Evolutionary conservation across 805 yeast genomes (phyloP), one percentile per base, ranked within the genome.

Genomic region (Zygosaccharomyces gambellarensis): DNA sequence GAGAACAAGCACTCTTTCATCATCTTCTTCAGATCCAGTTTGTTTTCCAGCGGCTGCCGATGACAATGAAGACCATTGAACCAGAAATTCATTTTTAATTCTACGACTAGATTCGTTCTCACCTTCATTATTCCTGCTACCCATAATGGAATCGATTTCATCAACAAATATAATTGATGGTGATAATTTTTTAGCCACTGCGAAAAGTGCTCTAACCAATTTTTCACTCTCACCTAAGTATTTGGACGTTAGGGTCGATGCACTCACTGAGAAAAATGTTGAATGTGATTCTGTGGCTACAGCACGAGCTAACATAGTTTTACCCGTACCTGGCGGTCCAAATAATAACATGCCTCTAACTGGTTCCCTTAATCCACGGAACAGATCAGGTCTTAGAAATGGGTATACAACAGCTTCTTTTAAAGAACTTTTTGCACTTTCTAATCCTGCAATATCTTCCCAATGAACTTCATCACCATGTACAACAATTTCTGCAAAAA

Each of bases 261-360:
- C 95, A 56, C 92, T 84, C 29, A 92, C 90, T 22, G 94, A 82
- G 67, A 92, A 92, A 63, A 92, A 92, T 0, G 97, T 90, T 0
- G 96, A 88, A 51, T 85, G 83, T 6, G 96, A 85, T 71, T 94
- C 98, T 2, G 95, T 87, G 2, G 97, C 98, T 2, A 94, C 97
- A 0, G 98, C 96, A 55, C 96, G 76, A 0, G 97, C 97, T 57
- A 92, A 77, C 98, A 92, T 90, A 0, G 97, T 90, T 63, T 94
- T 92, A 49, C 98, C 98, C 0, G 98, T 92, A n/a, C 99, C 99
- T 0, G 98, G 97, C 2, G 99, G 98, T 0, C 99, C 99, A 72
- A 90, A 92, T 38, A 92, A 70, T 19, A 92, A 74, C 95, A 94
- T 89, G n/a, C 98, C 98, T 50, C 95, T 72, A 0, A 95, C 90